Base-by-base conservation (phyloP, 1,284 basidiomycete genomes). In the Filobasidium uniguttulatum region DNA sequence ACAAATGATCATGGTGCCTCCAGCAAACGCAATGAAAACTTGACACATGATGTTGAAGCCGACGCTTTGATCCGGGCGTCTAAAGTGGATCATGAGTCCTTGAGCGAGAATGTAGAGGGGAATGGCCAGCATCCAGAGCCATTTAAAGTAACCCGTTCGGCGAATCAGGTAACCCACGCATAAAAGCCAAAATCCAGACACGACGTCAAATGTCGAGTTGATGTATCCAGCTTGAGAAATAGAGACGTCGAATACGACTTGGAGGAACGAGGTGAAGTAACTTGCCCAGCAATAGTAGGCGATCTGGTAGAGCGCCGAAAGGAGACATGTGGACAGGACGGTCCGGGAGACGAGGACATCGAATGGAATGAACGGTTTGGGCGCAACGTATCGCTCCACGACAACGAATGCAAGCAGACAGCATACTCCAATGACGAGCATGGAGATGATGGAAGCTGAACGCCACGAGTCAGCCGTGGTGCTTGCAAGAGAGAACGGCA, bases 41-140 rank as follows among this genome's bases (percentile, higher is more conserved):
- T 71, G 66, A 31, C 58, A 62, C 38, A 71, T 61, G 28, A 64
- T 59, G 8, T 60, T 55, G 36, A 57, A 60, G 2, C 57, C 57
- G 31, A 55, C 46, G 1, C 47, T 44, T 10, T 60, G 54, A n/a
- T 56, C 56, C 3, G 61, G 64, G 33, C 61, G 60, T 29, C 70
- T 62, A 62, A 62, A 71, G 44, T 61, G 58, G 48, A 71, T 67
- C 54, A 72, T 59, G 9, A 72, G 57, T 4, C 69, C 70, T 44
- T 62, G 63, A 7, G 68, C 67, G 26, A 72, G 52, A 33, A 64
- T 56, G 62, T 65, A 69, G 33, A 70, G 52, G 30, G 60, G 60
- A 14, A 66, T 57, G 43, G 60, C 60, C 44, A 57, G 36, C 34
- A 65, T 52, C 31, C 64, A 53, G 48, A 70, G 56, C 54, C 63